Base-by-base conservation (phyloP, 1,139 yeast species). In the Petasospora fabianii region DNA sequence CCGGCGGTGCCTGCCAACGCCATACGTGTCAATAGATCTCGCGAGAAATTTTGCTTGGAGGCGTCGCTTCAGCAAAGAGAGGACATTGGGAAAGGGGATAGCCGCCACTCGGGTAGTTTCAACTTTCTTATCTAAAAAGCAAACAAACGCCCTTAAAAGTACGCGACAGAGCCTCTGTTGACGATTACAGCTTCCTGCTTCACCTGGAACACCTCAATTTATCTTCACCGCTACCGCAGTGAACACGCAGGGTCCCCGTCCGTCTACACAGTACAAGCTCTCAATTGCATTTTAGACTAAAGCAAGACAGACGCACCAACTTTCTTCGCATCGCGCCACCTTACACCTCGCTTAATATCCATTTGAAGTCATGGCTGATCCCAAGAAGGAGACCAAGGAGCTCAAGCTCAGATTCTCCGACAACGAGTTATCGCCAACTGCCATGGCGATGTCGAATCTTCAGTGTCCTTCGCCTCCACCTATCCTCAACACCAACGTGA, bases 381-480 rank as follows among this genome's bases (percentile, higher is more conserved):
- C 6, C 7, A 26, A 26, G 16, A 13, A n/a, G 16, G 30, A 27
- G 13, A 24, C 27, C 5, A 31, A 22, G 34, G n/a, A 11, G n/a
- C 13, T 15, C 20, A 31, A 22, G 27, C 27, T 31, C 34, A 10
- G 22, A 12, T 32, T 16, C 27, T n/a, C 31, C 8, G 38, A 34
- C 20, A 29, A 14, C 6, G 37, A 30, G 13, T 38, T 44, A 15
- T 38, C 46, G 5, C 46, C 48, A 6, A 39, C 64, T 21, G 63
- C 59, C 16, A 45, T 75, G 58, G 83, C 84, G 2, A 64, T 77
- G 34, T 75, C 84, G 9, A 75, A 69, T 51, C 57, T 77, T 38
- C 66, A 81, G 43, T 76, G 83, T 50, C 84, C 85, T 2, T 78
- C 84, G 4, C 85, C 85, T 15, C 84, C 85, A 2, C 84, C 85